Conservation (phyloP, 768 basidiomycete species). For the Flagelloscypha sp. region DNA sequence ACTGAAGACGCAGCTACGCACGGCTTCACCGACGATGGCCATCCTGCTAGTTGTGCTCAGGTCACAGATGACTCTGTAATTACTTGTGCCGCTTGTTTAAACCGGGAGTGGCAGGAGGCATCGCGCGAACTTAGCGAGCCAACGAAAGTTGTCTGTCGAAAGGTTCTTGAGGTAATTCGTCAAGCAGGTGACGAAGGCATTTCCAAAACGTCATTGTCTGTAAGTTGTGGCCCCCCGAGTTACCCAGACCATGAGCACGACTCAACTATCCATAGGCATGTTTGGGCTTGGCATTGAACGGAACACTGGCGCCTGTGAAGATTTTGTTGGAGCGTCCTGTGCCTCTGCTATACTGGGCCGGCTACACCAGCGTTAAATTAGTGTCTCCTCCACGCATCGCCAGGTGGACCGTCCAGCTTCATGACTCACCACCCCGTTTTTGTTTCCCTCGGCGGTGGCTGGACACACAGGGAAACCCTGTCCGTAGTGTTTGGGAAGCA, state of each 20-base stretch:
- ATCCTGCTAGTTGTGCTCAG: slow-evolving; percentile 40
- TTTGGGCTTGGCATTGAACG: too few species aligned
- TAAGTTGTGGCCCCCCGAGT: slow-evolving; percentile 16
- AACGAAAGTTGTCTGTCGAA: slow-evolving; percentile 21
- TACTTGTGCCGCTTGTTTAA: slow-evolving; percentile 39
- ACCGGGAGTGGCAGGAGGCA: slow-evolving; percentile 29
- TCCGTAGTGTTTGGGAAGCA: slow-evolving; percentile 64
- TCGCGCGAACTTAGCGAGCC: slow-evolving; percentile 20
- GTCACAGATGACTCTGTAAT: slow-evolving; percentile 24
- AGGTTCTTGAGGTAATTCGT: slow-evolving; percentile 28
- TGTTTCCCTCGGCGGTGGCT: slow-evolving; percentile 77
- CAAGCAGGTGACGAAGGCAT: slow-evolving; percentile 31
- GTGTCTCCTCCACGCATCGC: slow-evolving; percentile 45
- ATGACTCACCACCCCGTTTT: slow-evolving; percentile 36
- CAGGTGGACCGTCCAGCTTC: slow-evolving; percentile 50
- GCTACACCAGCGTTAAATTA: slow-evolving; percentile 47
- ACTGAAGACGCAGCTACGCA: slow-evolving; percentile 24
- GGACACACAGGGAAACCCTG: slow-evolving; percentile 54
- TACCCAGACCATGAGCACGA: slow-evolving; percentile 13
- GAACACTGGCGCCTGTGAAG: slow-evolving; percentile 25
- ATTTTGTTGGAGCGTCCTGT: slow-evolving; percentile 37
- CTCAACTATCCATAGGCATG: slow-evolving; percentile 17
- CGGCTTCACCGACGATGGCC: slow-evolving; percentile 33
- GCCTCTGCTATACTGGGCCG: slow-evolving; percentile 60
- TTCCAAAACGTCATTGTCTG: slow-evolving; percentile 28